Conservation (phyloP, 768 basidiomycete genomes). For the Macrolepiota fuliginosa region DNA sequence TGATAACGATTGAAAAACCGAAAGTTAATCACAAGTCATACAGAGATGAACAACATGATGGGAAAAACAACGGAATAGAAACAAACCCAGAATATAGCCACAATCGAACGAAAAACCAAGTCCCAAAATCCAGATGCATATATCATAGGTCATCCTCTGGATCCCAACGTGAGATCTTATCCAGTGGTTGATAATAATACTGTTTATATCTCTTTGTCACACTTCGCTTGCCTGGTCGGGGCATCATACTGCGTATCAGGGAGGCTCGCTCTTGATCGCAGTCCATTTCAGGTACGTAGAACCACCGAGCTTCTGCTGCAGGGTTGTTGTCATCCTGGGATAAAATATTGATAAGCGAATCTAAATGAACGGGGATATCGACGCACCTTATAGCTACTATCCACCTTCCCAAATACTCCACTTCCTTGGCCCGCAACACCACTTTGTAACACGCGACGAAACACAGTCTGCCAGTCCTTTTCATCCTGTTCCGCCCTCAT, state of each 20-base stretch:
- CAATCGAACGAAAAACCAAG: background rate
- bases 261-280: constrained; percentile 68
- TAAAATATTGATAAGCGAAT: background rate
- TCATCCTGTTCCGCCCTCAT: constrained; percentile 39
- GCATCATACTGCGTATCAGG: constrained; percentile 71
- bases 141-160: constrained; percentile 57
- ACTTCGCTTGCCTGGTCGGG: constrained; percentile 66
- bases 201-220: constrained; percentile 85
- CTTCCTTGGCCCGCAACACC: constrained; percentile 41
- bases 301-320: constrained; percentile 66
- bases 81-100: background rate
- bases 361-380: background rate
- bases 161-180: constrained; percentile 73
- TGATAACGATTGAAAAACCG: background rate
- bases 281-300: constrained; percentile 73
- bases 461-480: constrained; percentile 47
- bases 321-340: constrained; percentile 49
- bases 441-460: constrained; percentile 47
- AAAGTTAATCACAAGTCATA: background rate
- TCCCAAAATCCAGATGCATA: background rate
- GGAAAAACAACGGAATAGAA: background rate
- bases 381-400: constrained; percentile 58
- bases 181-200: constrained; percentile 78
- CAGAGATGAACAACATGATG: background rate
- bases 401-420: constrained; percentile 73